Evolutionary conservation across 306 rosid species (phyloP).

Genomic region (Potentilla sterilis): DNA sequence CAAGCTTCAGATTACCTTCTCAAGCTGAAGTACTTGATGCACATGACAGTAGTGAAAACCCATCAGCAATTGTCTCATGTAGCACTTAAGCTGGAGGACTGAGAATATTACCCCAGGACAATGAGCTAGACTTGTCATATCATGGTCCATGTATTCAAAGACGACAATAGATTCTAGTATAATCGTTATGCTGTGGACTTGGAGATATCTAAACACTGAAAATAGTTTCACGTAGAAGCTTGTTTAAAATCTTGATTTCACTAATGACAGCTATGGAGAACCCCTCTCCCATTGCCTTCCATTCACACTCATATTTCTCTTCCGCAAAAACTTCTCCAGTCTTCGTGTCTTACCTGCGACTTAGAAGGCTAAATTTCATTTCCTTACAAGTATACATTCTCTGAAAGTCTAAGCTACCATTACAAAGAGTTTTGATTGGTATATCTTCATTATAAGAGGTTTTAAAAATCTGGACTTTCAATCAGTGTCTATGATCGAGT

Average conservation of each 20-base stretch:
- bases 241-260: not conserved
- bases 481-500: not conserved
- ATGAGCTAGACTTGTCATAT: no score
- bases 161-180: no score
- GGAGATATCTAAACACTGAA: no score
- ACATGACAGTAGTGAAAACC: no score
- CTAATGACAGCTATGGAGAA: not conserved
- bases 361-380: not conserved
- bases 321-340: not conserved
- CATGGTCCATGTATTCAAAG: no score
- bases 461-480: not conserved
- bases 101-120: no score
- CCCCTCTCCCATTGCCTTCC: not conserved
- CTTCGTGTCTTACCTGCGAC: not conserved
- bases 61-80: no score
- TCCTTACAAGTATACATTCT: not conserved
- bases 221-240: not conserved
- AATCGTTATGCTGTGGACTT: no score
- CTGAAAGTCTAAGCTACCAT: not conserved
- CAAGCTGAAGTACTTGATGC: no score
- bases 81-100: no score
- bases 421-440: not conserved
- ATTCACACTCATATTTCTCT: not conserved
- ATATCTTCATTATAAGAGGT: not conserved
- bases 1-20: no score